Percentiles rank a stretch among this genome's conserved stretches.
phyloP scores from a whole-genome alignment of 1,284 basidiomycete species.

The Ustilago bromivora region DNA sequence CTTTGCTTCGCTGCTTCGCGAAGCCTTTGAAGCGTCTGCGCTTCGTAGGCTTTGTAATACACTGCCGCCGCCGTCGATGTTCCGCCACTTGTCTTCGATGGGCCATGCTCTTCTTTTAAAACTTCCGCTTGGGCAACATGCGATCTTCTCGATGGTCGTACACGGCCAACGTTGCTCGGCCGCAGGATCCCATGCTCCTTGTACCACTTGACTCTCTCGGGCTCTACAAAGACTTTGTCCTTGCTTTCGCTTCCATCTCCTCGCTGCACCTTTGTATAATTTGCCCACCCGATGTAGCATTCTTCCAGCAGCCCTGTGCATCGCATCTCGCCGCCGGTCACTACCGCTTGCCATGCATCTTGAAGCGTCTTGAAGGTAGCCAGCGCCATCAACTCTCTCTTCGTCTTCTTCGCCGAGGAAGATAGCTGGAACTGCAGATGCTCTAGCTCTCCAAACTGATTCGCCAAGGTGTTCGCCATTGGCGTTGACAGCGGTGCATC shows the following conservation, averaged over 20 bases:
- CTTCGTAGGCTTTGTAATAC: conserved; percentile 43
- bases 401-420: conserved; percentile 36
- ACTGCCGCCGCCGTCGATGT: conserved; percentile 8
- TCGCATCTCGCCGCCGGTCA: conserved; percentile 55
- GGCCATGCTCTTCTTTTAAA: neutral
- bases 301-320: conserved; percentile 58
- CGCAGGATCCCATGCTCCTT: conserved; percentile 19
- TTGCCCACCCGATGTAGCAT: conserved; percentile 62
- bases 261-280: conserved; percentile 22
- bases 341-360: conserved; percentile 57
- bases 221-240: conserved; percentile 42
- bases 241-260: conserved; percentile 14
- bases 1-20: conserved; percentile 24
- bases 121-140: neutral
- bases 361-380: conserved; percentile 52
- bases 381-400: conserved; percentile 54
- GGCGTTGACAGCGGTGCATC: conserved; percentile 37
- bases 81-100: neutral
- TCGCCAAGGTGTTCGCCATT: conserved; percentile 33
- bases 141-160: conserved; percentile 3
- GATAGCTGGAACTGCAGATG: conserved; percentile 47
- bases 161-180: conserved; percentile 36
- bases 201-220: conserved; percentile 42
- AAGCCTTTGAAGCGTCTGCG: conserved; percentile 26
- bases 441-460: conserved; percentile 52